phyloP scores from a whole-genome alignment of 176 grass and related monocot species.

The Urochloa ruziziensis region DNA sequence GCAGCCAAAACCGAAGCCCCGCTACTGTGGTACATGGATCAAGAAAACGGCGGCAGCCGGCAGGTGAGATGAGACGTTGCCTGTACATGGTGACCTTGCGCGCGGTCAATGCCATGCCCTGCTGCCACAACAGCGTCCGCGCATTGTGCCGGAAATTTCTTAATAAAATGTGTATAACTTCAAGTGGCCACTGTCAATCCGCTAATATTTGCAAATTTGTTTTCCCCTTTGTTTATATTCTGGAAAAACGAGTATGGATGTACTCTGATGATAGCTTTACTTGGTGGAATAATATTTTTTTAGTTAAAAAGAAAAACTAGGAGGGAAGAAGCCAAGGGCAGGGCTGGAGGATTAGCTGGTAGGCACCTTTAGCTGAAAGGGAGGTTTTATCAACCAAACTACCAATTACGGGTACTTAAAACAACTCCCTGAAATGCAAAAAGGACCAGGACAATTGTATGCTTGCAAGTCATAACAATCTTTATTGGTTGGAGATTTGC shows the following conservation, averaged over 20 bases:
- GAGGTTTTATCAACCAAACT: conserved; percentile 26
- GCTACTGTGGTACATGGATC: no score
- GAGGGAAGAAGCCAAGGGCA: not conserved
- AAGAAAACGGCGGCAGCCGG: no score
- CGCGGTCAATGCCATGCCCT: not conserved
- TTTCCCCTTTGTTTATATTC: not conserved
- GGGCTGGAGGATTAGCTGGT: not conserved
- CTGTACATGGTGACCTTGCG: not conserved
- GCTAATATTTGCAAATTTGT: not conserved
- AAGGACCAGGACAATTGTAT: conserved; percentile 19
- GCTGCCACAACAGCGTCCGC: not conserved
- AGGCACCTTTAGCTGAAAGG: conserved; percentile 29
- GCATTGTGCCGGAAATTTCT: not conserved
- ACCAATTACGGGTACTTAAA: not conserved
- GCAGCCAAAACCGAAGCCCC: no score
- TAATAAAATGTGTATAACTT: not conserved
- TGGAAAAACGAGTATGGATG: not conserved
- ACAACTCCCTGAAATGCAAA: not conserved
- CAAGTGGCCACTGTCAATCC: not conserved
- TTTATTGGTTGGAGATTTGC: conserved; percentile 39
- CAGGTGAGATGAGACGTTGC: not conserved
- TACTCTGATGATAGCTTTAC: not conserved
- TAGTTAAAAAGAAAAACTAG: not conserved
- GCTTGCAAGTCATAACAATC: conserved; percentile 17
- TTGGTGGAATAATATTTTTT: not conserved